These are phyloP conservation scores for Proliferodiscus dingleyae DNA, from an alignment of 2,329 filamentous ascomycete species.

Conservation along the genomic window DNA sequence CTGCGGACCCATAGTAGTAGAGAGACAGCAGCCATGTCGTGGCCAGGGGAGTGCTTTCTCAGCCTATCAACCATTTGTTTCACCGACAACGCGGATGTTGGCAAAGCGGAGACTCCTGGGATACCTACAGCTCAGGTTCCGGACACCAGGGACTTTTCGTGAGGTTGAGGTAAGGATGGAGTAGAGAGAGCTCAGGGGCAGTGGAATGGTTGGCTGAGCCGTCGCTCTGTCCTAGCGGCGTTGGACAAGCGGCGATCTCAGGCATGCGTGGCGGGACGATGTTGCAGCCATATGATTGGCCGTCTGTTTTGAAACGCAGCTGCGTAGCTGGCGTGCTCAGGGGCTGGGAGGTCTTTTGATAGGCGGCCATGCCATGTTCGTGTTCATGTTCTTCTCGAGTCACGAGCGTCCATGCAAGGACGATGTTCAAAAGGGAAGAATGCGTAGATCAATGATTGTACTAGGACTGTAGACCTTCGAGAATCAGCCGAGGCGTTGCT, in stretches of 20 bases:
- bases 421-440: too few relatives aligned
- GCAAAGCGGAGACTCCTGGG: background rate
- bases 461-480: too few relatives aligned
- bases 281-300: constrained; percentile 6
- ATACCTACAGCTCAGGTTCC: background rate
- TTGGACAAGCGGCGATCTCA: constrained; percentile 6
- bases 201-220: constrained; percentile 13
- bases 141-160: background rate
- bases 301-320: constrained; percentile 13
- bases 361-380: constrained; percentile 3
- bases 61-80: background rate
- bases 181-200: constrained; percentile 6
- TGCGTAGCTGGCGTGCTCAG: background rate
- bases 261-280: background rate
- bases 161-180: background rate
- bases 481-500: too few relatives aligned
- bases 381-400: too few relatives aligned
- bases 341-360: constrained; percentile 1
- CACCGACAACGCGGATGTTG: background rate
- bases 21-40: background rate
- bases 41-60: background rate
- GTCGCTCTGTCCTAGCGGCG: constrained; percentile 6
- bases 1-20: background rate
- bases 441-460: too few relatives aligned
- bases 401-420: too few relatives aligned